These are phyloP conservation scores for Fusarium piperis DNA, from an alignment of 2,329 filamentous ascomycete genomes.

Conservation along the genomic window DNA sequence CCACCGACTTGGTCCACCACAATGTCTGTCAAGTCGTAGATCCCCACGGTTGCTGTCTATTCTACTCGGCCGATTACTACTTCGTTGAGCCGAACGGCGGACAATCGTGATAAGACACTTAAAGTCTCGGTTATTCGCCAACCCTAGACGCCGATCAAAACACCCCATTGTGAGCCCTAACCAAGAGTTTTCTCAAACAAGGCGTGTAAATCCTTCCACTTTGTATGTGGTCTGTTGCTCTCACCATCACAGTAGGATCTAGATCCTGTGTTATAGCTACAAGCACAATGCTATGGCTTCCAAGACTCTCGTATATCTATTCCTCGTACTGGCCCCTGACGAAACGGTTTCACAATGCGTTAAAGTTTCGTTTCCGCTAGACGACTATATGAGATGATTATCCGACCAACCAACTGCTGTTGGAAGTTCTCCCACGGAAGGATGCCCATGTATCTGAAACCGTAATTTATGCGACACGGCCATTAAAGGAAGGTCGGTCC, in stretches of 20 bases:
- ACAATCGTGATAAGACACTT: not conserved
- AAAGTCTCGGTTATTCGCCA: not conserved
- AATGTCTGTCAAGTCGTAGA: not conserved
- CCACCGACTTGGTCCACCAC: not conserved
- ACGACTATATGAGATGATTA: slow-evolving; percentile 3
- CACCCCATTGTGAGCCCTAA: not conserved
- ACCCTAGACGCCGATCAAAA: slow-evolving; percentile 22
- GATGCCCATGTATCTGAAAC: slow-evolving; percentile 24
- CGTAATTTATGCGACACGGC: not conserved
- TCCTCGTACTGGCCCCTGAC: not conserved
- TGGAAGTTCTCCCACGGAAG: not conserved
- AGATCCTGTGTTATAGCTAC: not conserved
- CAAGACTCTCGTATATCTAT: not conserved
- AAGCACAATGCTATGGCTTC: not conserved
- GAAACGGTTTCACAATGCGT: slow-evolving; percentile 7
- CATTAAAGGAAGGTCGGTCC: not conserved
- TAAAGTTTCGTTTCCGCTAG: not conserved
- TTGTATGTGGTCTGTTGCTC: not conserved
- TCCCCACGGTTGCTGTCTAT: not conserved
- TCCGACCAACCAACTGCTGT: not conserved
- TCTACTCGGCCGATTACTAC: slow-evolving; percentile 1
- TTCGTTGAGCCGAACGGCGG: not conserved
- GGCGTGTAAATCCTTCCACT: not conserved
- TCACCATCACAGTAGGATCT: not conserved
- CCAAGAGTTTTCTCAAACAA: not conserved